Evolutionary conservation across 805 yeast species (phyloP).

Genomic region (Sugiyamaella lignohabitans): DNA sequence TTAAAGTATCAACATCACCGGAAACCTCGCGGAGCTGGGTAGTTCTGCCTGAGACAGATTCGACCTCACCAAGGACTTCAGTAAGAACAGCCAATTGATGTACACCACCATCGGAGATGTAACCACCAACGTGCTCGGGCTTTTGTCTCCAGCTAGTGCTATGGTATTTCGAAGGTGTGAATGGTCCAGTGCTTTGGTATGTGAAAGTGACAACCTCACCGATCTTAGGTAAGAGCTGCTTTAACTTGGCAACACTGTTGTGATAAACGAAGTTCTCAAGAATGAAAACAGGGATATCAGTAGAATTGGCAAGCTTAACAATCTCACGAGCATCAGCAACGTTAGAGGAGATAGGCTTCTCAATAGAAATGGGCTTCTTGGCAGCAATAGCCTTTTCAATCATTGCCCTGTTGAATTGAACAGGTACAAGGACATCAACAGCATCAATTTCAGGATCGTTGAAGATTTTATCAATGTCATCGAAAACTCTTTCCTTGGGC

Average conservation of each 20-base stretch:
- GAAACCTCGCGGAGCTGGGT: slow-evolving; percentile 68
- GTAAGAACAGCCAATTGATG: slow-evolving; percentile 88
- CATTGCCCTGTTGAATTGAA: slow-evolving; percentile 63
- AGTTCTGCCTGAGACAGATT: slow-evolving; percentile 66
- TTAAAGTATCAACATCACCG: slow-evolving; percentile 77
- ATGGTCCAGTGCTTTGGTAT: slow-evolving; percentile 45
- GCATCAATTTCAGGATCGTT: slow-evolving; percentile 62
- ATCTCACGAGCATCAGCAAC: slow-evolving; percentile 74
- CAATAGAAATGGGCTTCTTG: slow-evolving; percentile 74
- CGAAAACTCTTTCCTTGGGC: slow-evolving; percentile 32
- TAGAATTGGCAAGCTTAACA: slow-evolving; percentile 54
- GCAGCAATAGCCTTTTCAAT: slow-evolving; percentile 64
- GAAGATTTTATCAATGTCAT: slow-evolving; percentile 57
- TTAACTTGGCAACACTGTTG: slow-evolving; percentile 49
- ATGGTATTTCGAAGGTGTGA: slow-evolving; percentile 42
- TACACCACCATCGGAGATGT: slow-evolving; percentile 90
- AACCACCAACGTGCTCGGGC: slow-evolving; percentile 93
- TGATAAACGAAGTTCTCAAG: slow-evolving; percentile 84
- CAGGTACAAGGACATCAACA: slow-evolving; percentile 87
- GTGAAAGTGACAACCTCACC: slow-evolving; percentile 47
- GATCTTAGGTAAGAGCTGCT: slow-evolving; percentile 56
- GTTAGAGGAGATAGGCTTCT: slow-evolving; percentile 89
- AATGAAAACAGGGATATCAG: slow-evolving; percentile 64
- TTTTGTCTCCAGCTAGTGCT: slow-evolving; percentile 78
- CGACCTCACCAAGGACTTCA: slow-evolving; percentile 69